Evolutionary conservation across 2,329 filamentous ascomycete species (phyloP).

Genomic region (Aspergillus felis): DNA sequence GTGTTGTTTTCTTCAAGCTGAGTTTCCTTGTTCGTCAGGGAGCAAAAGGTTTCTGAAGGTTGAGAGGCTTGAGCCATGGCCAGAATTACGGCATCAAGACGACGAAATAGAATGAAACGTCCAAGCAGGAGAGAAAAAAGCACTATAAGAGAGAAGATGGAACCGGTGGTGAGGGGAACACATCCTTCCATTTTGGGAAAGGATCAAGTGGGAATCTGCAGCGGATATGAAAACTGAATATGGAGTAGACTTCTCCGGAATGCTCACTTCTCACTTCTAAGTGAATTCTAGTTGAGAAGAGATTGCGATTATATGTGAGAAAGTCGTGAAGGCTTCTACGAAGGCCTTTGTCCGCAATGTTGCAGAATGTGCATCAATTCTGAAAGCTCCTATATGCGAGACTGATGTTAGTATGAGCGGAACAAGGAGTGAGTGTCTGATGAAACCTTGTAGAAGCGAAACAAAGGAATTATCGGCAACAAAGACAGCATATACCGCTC

Average conservation of each 20-base stretch:
- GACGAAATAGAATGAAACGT: background rate
- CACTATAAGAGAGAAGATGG: background rate
- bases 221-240: background rate
- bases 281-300: background rate
- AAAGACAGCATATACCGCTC: background rate
- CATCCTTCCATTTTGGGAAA: slow-evolving; percentile 16
- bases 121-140: background rate
- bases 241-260: background rate
- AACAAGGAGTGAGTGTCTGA: background rate
- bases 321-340: background rate
- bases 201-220: background rate
- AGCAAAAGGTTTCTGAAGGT: background rate
- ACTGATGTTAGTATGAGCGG: background rate
- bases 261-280: background rate
- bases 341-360: background rate
- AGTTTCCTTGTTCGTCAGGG: background rate
- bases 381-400: background rate
- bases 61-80: background rate
- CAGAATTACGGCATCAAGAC: background rate
- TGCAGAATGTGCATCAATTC: background rate
- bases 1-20: background rate
- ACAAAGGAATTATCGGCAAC: background rate
- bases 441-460: background rate
- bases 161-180: background rate
- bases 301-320: background rate